Evolutionary conservation across 1,284 basidiomycete genomes (phyloP).

Genomic region (Wolfiporia cocos): DNA sequence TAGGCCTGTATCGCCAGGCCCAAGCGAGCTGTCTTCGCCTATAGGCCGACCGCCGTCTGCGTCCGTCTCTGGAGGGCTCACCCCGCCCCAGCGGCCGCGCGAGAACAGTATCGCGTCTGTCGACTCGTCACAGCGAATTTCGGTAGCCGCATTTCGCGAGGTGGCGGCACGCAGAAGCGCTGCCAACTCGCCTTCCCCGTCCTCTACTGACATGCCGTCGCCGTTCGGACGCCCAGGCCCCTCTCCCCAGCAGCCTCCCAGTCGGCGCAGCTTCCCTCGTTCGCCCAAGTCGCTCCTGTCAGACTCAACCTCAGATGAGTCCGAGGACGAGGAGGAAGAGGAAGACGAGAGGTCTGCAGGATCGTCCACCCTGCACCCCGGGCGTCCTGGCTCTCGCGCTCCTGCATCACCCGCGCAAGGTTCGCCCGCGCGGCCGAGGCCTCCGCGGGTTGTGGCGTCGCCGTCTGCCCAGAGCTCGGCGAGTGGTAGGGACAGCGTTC

Average conservation of each 20-base stretch:
- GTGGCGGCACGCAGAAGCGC: conserved; percentile 60
- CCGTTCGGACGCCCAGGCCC: conserved; percentile 14
- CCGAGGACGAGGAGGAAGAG: conserved; percentile 27
- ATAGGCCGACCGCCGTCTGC: conserved; percentile 18
- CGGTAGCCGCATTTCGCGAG: conserved; percentile 73
- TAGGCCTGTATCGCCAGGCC: conserved; percentile 26
- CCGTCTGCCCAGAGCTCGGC: conserved; percentile 10
- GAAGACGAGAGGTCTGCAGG: conserved; percentile 31
- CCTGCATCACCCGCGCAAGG: conserved; percentile 26
- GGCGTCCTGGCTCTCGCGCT: conserved; percentile 18
- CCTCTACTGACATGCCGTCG: conserved; percentile 37
- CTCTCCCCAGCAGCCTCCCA: conserved; percentile 5
- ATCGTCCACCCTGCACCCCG: conserved; percentile 28
- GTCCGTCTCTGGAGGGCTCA: conserved; percentile 16
- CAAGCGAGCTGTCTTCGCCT: conserved; percentile 9
- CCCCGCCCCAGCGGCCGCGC: conserved; percentile 35
- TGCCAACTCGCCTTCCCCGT: conserved; percentile 54
- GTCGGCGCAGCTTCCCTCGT: conserved; percentile 10
- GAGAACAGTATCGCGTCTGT: conserved; percentile 55
- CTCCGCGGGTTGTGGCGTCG: conserved; percentile 15
- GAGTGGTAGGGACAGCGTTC: conserved; percentile 13
- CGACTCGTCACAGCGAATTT: conserved; percentile 64
- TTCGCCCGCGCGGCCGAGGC: conserved; percentile 15
- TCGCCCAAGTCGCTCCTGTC: conserved; percentile 10
- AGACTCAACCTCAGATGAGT: conserved; percentile 13